These are phyloP conservation scores for Lentinus polychrous DNA, from an alignment of 1,284 basidiomycete genomes.

Conservation along the genomic window DNA sequence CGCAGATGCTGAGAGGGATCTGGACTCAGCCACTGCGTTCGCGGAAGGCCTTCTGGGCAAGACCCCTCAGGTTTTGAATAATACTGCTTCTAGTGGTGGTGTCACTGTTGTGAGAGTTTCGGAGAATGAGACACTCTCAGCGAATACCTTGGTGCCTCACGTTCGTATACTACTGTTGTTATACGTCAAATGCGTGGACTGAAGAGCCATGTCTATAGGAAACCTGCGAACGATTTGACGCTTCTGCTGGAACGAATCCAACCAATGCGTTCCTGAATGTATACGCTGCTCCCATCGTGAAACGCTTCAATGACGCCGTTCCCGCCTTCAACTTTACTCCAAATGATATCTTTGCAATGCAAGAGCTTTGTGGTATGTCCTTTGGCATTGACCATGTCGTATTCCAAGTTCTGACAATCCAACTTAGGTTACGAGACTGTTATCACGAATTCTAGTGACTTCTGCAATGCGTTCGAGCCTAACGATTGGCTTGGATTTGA, in stretches of 20 bases:
- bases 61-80: not conserved
- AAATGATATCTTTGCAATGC: slow-evolving; percentile 16
- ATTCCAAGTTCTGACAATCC: too few species aligned
- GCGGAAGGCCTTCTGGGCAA: slow-evolving; percentile 10
- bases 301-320: slow-evolving; percentile 14
- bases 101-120: slow-evolving; percentile 11
- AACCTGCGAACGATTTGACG: slow-evolving; percentile 15
- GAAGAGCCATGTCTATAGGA: not conserved
- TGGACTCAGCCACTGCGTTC: slow-evolving; percentile 15
- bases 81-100: slow-evolving; percentile 4
- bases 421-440: slow-evolving; percentile 16
- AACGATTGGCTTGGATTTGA: slow-evolving; percentile 19
- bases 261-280: slow-evolving; percentile 13
- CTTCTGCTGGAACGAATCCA: slow-evolving; percentile 15
- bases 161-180: slow-evolving; percentile 5
- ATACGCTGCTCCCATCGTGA: slow-evolving; percentile 15
- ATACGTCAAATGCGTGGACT: not conserved
- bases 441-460: slow-evolving; percentile 15
- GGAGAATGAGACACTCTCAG: slow-evolving; percentile 16
- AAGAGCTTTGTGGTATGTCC: slow-evolving; percentile 12
- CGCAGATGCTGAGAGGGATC: slow-evolving; percentile 13
- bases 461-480: slow-evolving; percentile 16
- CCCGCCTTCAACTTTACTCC: slow-evolving; percentile 18
- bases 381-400: not conserved
- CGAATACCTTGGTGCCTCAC: slow-evolving; percentile 17